Base-by-base conservation (phyloP, 331 rosid species). In the Phaseolus coccineus region DNA sequence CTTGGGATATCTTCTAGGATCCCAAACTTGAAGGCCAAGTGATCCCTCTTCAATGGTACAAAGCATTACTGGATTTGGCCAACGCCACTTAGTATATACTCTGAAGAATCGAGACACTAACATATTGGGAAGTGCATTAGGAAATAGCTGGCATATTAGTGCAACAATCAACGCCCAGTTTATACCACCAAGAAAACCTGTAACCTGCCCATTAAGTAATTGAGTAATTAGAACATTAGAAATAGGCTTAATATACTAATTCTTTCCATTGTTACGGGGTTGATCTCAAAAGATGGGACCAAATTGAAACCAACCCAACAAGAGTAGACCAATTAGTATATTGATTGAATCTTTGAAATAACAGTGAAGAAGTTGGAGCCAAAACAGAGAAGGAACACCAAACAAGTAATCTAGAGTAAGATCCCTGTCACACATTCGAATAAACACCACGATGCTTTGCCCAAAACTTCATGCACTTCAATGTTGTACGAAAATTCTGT, bases 21-120 rank as follows among this genome's bases (percentile, higher is more conserved):
- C 96, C 99, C 99, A 96, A 77, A 96, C 84, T 82, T 52, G 93
- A 80, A 91, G 91, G 72, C 99, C 97, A 80, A 96, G 93, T 55
- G 92, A 91, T 74, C 98, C 94, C 77, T 96, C 92, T 88, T 84
- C 96, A 44, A 87, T 96, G 37, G 82, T 78, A 75, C 97, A 93
- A 11, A 96, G 96, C 96, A 96, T 88, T 35, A 96, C 97, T 8
- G 99, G 99, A 78, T 96, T 96, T 83, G 99, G 99, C 99, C 99
- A 96, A 19, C 87, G 94, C 99, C 99, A 96, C 74, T 87, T 93
- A 77, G 91, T 87, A 80, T 86, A 96, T 16, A 96, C 97, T 81
- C 99, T 89, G 84, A 96, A 96, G 93, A 96, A 96, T 71, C 98
- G 93, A 77, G 96, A 90, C 69, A 96, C 94, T 48, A 93, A 83